Percentiles rank a stretch among this genome's conserved stretches.
Conservation (phyloP, 768 basidiomycete genomes). For the Leccinum aurantiacum region DNA sequence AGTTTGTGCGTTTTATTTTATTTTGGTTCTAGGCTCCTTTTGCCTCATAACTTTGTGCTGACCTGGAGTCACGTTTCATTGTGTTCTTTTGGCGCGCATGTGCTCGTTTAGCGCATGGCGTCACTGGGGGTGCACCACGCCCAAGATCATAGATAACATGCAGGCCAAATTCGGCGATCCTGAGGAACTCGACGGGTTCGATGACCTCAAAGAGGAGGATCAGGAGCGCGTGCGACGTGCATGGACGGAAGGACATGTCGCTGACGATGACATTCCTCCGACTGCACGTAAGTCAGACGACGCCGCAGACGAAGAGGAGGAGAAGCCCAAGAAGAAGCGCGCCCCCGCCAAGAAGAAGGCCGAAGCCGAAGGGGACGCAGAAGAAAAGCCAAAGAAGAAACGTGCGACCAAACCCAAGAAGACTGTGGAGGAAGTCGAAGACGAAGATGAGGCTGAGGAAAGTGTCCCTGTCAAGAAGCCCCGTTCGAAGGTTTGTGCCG, state of each 20-base stretch:
- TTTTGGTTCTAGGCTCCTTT: constrained; percentile 4
- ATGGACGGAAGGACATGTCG: constrained; percentile 76
- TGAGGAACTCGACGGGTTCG: constrained; percentile 83
- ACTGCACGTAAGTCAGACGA: constrained; percentile 60
- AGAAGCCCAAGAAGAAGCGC: constrained; percentile 55
- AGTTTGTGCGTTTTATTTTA: constrained; percentile 50
- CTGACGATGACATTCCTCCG: constrained; percentile 80
- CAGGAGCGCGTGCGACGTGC: constrained; percentile 70
- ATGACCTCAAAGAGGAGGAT: constrained; percentile 67
- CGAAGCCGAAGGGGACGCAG: constrained; percentile 36
- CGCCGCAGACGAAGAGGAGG: constrained; percentile 49
- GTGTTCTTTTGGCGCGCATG: not conserved
- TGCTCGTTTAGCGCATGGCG: constrained; percentile 62
- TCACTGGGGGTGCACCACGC: constrained; percentile 87
- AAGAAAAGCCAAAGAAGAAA: constrained; percentile 38
- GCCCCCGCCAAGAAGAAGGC: constrained; percentile 37
- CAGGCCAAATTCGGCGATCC: constrained; percentile 58
- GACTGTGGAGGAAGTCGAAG: constrained; percentile 34
- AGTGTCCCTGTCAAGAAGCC: constrained; percentile 36
- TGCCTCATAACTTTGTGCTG: not conserved
- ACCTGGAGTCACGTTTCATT: not conserved
- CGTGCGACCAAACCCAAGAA: constrained; percentile 34
- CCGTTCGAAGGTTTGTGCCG: constrained; percentile 36
- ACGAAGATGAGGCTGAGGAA: constrained; percentile 35
- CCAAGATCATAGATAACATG: constrained; percentile 67